phyloP scores from a whole-genome alignment of 2,329 filamentous ascomycete genomes.

The Hypocreales sp. region DNA sequence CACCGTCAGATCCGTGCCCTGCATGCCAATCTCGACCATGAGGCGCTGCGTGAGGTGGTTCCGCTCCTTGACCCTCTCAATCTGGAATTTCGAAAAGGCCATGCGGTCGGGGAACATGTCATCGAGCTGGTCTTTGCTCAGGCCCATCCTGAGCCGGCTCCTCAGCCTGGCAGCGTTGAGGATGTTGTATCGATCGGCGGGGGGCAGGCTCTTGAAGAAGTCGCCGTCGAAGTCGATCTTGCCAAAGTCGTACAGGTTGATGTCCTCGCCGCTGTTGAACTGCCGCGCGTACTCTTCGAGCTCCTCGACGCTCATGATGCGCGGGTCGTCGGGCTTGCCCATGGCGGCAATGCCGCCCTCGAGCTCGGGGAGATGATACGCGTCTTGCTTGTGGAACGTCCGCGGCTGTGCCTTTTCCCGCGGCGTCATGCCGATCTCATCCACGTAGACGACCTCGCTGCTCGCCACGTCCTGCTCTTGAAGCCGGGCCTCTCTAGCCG shows the following conservation, averaged over 20 bases:
- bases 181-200: constrained; percentile 91
- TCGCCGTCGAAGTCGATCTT: constrained; percentile 97
- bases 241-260: constrained; percentile 86
- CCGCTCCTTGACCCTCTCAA: constrained; percentile 80
- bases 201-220: constrained; percentile 84
- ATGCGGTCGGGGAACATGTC: constrained; percentile 95
- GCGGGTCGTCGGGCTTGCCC: constrained; percentile 80
- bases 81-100: constrained; percentile 93
- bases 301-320: constrained; percentile 93
- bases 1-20: constrained; percentile 55
- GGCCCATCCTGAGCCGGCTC: constrained; percentile 82
- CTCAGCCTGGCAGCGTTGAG: constrained; percentile 82
- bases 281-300: constrained; percentile 86
- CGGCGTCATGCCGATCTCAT: constrained; percentile 71
- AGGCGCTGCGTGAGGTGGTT: constrained; percentile 89
- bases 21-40: constrained; percentile 91
- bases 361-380: constrained; percentile 86
- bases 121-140: constrained; percentile 91
- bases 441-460: constrained; percentile 69
- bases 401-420: constrained; percentile 60
- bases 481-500: constrained; percentile 19
- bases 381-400: constrained; percentile 80
- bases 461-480: constrained; percentile 46
- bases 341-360: constrained; percentile 67
- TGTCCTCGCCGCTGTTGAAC: constrained; percentile 83